Percentiles rank a stretch among this genome's conserved stretches.
Conservation (phyloP, 768 basidiomycete species). For the Flagelloscypha sp. region DNA sequence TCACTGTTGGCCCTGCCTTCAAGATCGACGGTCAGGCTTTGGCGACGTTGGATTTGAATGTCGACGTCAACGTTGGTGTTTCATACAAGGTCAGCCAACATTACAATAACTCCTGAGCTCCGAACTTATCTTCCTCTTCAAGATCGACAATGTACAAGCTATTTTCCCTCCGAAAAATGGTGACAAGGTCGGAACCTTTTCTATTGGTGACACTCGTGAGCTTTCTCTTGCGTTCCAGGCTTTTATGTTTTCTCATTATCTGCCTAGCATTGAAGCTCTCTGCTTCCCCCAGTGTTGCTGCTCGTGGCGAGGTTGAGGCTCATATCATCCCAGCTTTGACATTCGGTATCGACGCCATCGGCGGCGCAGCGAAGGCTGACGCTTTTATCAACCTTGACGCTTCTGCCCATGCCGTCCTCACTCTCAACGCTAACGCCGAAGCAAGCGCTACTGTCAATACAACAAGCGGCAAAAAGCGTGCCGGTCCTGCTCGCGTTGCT, state of each 20-base stretch:
- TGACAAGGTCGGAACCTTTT: constrained; percentile 22
- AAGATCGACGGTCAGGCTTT: constrained; percentile 29
- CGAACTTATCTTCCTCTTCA: no score
- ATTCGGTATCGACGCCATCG: constrained; percentile 35
- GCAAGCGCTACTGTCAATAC: constrained; percentile 29
- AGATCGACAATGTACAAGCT: constrained; percentile 30
- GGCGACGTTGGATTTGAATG: constrained; percentile 26
- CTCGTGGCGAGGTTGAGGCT: constrained; percentile 33
- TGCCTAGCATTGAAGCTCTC: constrained; percentile 31
- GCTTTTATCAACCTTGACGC: constrained; percentile 20
- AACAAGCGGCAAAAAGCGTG: no score
- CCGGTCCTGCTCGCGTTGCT: no score
- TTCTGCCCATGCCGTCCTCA: constrained; percentile 18
- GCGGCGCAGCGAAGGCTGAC: constrained; percentile 11
- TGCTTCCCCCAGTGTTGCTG: constrained; percentile 29
- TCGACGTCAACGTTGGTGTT: constrained; percentile 35
- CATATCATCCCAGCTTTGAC: constrained; percentile 43
- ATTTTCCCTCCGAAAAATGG: constrained; percentile 32
- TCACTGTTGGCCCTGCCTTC: constrained; percentile 42
- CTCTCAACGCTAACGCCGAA: constrained; percentile 12
- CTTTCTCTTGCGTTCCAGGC: constrained; percentile 5
- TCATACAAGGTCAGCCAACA: no score
- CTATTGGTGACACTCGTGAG: constrained; percentile 35
- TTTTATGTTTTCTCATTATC: neutral
- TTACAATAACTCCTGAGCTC: no score